A percentile compares a stretch with the other conserved stretches of the same genome.
phyloP scores from a whole-genome alignment of 176 grass and related monocot species.

The Eragrostis curvula region DNA sequence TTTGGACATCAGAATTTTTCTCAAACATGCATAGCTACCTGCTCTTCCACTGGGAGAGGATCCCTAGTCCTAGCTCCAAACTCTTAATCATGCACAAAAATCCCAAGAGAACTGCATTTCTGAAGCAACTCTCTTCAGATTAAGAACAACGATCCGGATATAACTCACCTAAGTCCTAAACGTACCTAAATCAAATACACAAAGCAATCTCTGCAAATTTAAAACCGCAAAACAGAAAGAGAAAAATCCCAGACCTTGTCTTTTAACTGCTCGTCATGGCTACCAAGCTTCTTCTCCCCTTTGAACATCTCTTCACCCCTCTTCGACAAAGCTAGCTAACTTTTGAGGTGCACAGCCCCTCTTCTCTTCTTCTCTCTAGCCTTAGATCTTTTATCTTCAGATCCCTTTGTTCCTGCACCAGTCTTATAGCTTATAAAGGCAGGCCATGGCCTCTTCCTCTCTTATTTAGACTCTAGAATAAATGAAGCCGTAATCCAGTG shows the following conservation, averaged over 20 bases:
- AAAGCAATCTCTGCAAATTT: conserved; percentile 20
- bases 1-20: conserved; percentile 15
- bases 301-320: conserved; percentile 42
- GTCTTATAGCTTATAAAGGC: conserved; percentile 51
- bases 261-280: conserved; percentile 30
- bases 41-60: too few relatives aligned
- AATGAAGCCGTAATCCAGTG: conserved; percentile 52
- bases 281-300: conserved; percentile 32
- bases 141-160: neutral
- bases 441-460: conserved; percentile 39
- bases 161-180: neutral
- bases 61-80: neutral
- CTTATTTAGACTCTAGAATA: conserved; percentile 60
- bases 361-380: conserved; percentile 26
- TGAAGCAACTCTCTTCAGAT: neutral
- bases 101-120: conserved; percentile 2
- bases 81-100: neutral
- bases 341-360: conserved; percentile 2
- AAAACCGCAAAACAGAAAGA: conserved; percentile 12
- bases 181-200: neutral
- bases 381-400: conserved; percentile 17
- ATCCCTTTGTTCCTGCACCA: conserved; percentile 33
- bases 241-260: conserved; percentile 33
- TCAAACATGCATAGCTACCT: conserved; percentile 7
- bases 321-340: conserved; percentile 8